Percentiles rank a stretch among this genome's conserved stretches.
These are phyloP conservation scores for Agapanthus africanus DNA, from an alignment of 106 monocot species.

Conservation along the genomic window DNA sequence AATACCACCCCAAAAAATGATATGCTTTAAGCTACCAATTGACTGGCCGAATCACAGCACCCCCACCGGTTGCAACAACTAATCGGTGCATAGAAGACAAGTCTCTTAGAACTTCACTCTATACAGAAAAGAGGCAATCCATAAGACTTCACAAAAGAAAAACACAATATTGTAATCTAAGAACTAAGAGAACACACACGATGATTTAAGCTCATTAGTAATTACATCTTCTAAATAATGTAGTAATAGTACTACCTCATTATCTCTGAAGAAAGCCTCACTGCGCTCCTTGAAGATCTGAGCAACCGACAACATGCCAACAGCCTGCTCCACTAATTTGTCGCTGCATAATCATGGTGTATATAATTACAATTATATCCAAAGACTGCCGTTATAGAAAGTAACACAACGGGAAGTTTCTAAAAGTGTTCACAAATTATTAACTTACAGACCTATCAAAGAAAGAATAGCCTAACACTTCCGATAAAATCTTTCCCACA, in stretches of 20 bases:
- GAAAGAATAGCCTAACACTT: constrained; percentile 89
- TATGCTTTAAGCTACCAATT: constrained; percentile 49
- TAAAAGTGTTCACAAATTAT: neutral
- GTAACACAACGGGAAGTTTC: neutral
- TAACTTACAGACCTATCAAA: constrained; percentile 59
- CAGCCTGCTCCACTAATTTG: constrained; percentile 77
- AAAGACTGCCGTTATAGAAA: neutral
- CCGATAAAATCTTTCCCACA: constrained; percentile 77
- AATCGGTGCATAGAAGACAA: constrained; percentile 58
- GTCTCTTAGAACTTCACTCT: constrained; percentile 66
- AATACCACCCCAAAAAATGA: neutral
- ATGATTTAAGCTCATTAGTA: neutral
- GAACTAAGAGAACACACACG: too few relatives aligned
- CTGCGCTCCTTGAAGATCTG: constrained; percentile 74
- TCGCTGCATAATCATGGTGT: constrained; percentile 39
- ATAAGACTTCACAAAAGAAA: too few relatives aligned
- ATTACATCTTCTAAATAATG: neutral
- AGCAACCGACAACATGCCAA: constrained; percentile 79
- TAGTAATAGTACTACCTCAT: constrained; percentile 43
- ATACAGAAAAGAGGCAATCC: too few relatives aligned
- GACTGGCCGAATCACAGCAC: constrained; percentile 79
- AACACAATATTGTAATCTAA: too few relatives aligned
- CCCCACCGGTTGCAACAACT: constrained; percentile 91
- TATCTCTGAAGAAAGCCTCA: constrained; percentile 90
- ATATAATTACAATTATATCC: neutral